These are phyloP conservation scores for Mycena pura DNA, from an alignment of 768 basidiomycete genomes.

Conservation along the genomic window DNA sequence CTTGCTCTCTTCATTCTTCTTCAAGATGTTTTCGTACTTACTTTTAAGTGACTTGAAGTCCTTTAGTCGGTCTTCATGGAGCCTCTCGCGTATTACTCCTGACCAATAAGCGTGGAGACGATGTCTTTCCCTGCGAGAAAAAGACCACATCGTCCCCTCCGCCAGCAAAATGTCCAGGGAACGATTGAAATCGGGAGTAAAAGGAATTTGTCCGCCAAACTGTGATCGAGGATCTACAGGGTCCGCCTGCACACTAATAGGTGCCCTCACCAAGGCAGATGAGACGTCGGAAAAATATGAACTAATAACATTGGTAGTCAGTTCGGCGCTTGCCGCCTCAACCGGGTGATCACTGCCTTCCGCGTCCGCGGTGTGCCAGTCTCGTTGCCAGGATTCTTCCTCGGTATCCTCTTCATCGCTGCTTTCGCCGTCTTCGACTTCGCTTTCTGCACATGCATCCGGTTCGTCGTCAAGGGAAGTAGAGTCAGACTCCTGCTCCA, in stretches of 20 bases:
- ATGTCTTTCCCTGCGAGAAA: constrained; percentile 58
- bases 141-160: constrained; percentile 54
- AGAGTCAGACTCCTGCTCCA: not conserved
- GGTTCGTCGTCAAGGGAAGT: not conserved
- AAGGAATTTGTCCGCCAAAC: constrained; percentile 45
- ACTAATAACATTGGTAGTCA: not conserved
- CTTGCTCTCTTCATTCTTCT: constrained; percentile 51
- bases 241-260: constrained; percentile 12
- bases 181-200: constrained; percentile 44
- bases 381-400: constrained; percentile 39
- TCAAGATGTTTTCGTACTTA: constrained; percentile 39
- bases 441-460: not conserved
- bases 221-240: constrained; percentile 41
- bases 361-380: constrained; percentile 1
- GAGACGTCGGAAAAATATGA: too few relatives aligned
- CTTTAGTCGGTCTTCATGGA: constrained; percentile 30
- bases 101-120: constrained; percentile 55
- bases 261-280: too few relatives aligned
- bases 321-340: not conserved
- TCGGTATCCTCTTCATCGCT: constrained; percentile 32
- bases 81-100: constrained; percentile 42
- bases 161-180: constrained; percentile 45
- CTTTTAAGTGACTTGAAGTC: constrained; percentile 52
- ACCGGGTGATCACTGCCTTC: not conserved
- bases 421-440: constrained; percentile 16